Percentiles rank a stretch among this genome's conserved stretches.
Conservation (phyloP, 805 yeast genomes). For the Ogataea henricii region DNA sequence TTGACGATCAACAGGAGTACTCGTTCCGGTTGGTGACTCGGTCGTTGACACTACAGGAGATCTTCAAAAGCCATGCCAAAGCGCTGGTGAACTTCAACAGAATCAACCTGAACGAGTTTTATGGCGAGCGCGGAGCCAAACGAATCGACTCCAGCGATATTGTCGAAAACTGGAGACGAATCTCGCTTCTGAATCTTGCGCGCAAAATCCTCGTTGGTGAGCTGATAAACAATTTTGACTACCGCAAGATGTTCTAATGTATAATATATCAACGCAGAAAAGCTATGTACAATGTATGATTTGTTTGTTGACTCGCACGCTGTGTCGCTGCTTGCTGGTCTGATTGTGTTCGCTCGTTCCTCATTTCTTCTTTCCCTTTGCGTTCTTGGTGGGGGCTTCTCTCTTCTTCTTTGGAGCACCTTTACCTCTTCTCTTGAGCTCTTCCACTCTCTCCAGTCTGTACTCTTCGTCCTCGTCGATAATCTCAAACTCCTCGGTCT, state of each 20-base stretch:
- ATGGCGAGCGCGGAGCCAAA: slow-evolving; percentile 5
- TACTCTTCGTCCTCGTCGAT: slow-evolving; percentile 70
- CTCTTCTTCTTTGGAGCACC: slow-evolving; percentile 82
- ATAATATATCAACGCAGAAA: slow-evolving; percentile 7
- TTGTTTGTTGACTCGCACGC: background rate
- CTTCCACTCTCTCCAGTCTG: slow-evolving; percentile 63
- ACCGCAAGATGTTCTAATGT: slow-evolving; percentile 34
- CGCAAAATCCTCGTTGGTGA: slow-evolving; percentile 32
- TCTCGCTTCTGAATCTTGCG: slow-evolving; percentile 23
- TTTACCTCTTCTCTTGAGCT: slow-evolving; percentile 81
- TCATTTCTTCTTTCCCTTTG: slow-evolving; percentile 43
- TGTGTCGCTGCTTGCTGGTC: background rate
- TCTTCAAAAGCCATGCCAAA: slow-evolving; percentile 31
- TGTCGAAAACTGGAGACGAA: slow-evolving; percentile 29
- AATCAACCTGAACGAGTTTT: slow-evolving; percentile 23
- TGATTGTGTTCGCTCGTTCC: background rate
- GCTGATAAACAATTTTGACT: slow-evolving; percentile 31
- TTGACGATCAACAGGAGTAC: background rate
- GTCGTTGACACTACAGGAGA: slow-evolving; percentile 30
- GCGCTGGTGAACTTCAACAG: slow-evolving; percentile 34
- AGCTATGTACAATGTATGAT: slow-evolving; percentile 11
- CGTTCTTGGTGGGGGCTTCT: slow-evolving; percentile 39
- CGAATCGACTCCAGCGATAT: slow-evolving; percentile 16
- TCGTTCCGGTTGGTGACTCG: slow-evolving; percentile 30
- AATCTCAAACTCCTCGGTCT: slow-evolving; percentile 40